Percentiles rank a stretch among this genome's conserved stretches.
Conservation (phyloP, 2,329 filamentous ascomycete species). For the Phaeosphaeria sp. region DNA sequence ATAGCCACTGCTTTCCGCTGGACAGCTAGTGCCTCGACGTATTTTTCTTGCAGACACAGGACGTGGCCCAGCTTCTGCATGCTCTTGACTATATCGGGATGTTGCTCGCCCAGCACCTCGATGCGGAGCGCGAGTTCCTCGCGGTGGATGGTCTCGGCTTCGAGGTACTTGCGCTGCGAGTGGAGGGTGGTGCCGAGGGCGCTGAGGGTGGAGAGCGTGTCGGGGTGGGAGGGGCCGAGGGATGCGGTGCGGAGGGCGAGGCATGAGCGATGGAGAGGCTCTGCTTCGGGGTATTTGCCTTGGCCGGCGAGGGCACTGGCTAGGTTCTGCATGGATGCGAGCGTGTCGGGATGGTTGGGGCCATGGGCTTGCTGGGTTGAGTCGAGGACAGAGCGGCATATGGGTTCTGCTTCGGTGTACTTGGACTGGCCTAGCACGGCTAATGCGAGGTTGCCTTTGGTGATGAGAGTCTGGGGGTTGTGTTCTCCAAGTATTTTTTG, state of each 20-base stretch:
- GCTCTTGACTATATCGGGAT: background rate
- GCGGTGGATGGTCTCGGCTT: background rate
- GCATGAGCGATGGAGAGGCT: background rate
- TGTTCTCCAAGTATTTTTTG: background rate
- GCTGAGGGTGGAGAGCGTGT: background rate
- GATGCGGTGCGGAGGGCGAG: background rate
- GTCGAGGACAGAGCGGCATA: background rate
- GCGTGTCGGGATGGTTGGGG: background rate
- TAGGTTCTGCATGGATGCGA: background rate
- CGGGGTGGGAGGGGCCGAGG: constrained; percentile 13
- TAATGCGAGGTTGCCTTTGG: background rate
- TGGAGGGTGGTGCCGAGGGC: background rate
- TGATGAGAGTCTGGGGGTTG: background rate
- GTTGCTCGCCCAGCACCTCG: background rate
- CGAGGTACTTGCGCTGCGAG: background rate
- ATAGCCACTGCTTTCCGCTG: background rate
- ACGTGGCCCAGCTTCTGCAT: background rate
- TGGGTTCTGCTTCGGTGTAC: background rate
- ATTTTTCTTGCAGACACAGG: background rate
- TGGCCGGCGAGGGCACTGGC: background rate
- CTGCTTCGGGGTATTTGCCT: background rate
- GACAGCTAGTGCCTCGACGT: background rate
- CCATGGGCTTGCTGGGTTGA: background rate
- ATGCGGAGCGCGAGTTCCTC: background rate
- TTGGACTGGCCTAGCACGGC: background rate